These are phyloP conservation scores for Pterocarpus santalinus DNA, from an alignment of 306 rosid genomes.

Conservation along the genomic window DNA sequence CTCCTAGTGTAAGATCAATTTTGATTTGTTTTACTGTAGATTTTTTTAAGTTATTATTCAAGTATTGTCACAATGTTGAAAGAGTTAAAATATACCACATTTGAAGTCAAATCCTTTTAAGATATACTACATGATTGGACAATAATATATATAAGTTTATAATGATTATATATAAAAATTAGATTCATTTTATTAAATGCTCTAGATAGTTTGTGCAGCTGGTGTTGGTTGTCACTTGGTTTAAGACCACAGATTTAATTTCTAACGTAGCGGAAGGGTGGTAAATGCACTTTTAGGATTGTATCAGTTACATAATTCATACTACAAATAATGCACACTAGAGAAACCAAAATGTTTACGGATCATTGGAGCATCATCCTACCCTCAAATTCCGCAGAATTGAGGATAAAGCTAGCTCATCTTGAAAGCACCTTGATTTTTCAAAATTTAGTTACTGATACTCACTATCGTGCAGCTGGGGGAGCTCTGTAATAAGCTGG, in stretches of 20 bases:
- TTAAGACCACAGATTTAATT: not conserved
- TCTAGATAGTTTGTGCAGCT: not conserved
- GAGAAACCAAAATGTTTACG: slow-evolving; percentile 38
- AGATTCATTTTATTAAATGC: not conserved
- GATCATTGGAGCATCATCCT: slow-evolving; percentile 30
- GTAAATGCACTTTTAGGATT: slow-evolving; percentile 26
- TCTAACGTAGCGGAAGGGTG: not conserved
- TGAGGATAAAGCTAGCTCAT: slow-evolving; percentile 16
- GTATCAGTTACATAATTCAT: slow-evolving; percentile 25
- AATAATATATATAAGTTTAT: too few relatives aligned
- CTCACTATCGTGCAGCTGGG: slow-evolving; percentile 48
- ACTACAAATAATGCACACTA: slow-evolving; percentile 44
- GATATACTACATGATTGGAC: too few relatives aligned
- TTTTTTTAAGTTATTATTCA: too few relatives aligned
- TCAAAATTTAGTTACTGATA: slow-evolving; percentile 1
- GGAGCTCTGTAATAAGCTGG: slow-evolving; percentile 93
- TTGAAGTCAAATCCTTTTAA: too few relatives aligned
- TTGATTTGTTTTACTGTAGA: too few relatives aligned
- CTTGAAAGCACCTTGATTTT: slow-evolving; percentile 30
- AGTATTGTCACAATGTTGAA: too few relatives aligned
- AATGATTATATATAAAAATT: not conserved
- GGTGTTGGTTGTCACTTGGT: not conserved
- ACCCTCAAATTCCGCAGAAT: slow-evolving; percentile 10
- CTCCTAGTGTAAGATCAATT: too few relatives aligned
- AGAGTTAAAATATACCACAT: too few relatives aligned